phyloP scores from a whole-genome alignment of 2,329 filamentous ascomycete genomes.

The Venturia pyrina region DNA sequence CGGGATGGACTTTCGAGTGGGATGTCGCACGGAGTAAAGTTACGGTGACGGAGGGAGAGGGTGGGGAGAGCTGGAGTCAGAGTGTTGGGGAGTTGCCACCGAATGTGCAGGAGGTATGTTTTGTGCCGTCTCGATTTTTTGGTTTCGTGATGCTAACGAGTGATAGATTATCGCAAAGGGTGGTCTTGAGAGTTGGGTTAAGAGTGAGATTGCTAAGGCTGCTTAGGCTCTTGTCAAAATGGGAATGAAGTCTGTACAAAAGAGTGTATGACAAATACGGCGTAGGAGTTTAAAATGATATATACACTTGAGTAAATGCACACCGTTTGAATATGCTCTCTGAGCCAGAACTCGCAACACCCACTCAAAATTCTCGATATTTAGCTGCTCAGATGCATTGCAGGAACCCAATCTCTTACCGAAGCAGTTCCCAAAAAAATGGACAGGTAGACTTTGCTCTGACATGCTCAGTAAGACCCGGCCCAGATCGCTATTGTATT shows the following conservation, averaged over 20 bases:
- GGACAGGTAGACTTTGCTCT: too few species aligned
- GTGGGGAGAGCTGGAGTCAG: slow-evolving; percentile 61
- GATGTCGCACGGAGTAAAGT: slow-evolving; percentile 66
- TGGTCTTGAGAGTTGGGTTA: slow-evolving; percentile 76
- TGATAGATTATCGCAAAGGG: slow-evolving; percentile 30
- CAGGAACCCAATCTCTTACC: too few species aligned
- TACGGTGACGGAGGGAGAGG: slow-evolving; percentile 54
- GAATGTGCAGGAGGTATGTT: slow-evolving; percentile 58
- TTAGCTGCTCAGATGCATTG: too few species aligned
- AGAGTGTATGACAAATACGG: neutral
- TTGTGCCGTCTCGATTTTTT: neutral
- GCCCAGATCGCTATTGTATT: too few species aligned
- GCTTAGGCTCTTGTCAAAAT: neutral
- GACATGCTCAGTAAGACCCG: too few species aligned
- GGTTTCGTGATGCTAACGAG: neutral
- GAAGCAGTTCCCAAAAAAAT: too few species aligned
- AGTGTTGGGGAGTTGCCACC: slow-evolving; percentile 75
- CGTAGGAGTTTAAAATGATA: neutral
- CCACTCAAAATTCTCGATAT: too few species aligned
- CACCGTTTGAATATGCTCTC: too few species aligned
- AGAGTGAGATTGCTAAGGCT: slow-evolving; percentile 46
- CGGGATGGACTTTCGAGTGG: slow-evolving; percentile 77
- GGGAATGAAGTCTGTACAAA: neutral
- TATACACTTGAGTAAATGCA: neutral
- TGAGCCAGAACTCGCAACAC: too few species aligned